Evolutionary conservation across 2,329 filamentous ascomycete species (phyloP), one percentile per base, ranked within the genome.

Genomic region (Stachybotrys chartarum): DNA sequence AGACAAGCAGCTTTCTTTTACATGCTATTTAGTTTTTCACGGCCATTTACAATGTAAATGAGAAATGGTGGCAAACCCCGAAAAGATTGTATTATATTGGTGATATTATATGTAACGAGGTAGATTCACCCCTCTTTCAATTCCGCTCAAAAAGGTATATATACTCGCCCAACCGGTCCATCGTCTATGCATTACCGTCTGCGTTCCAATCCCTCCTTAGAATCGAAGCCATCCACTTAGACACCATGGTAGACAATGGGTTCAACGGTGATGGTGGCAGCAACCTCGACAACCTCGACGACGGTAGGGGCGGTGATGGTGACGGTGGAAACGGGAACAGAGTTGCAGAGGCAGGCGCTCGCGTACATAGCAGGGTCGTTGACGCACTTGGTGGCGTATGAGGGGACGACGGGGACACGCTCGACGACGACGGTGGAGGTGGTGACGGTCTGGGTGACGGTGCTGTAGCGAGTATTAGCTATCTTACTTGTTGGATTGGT

Each of bases 311-410:
- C 8, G 11, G 50, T 18, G 24, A 32, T 31, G 44, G 50, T 52
- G 50, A 52, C 50, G 50, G 50, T 52, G 32, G 11, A 6, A 5
- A 44, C n/a, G 35, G 35, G 5, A 44, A 44, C 50, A 2, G 50
- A 44, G 50, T 52, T 52, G 50, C 50, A 52, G 11, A 52, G 50
- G 32, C 50, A 52, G 50, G 50, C 50, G 50, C 50, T 52, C n/a
- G 10, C 44, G 50, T 52, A 52, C 31, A 52, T 8, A 17, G 4
- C 32, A 14, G 50, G 31, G 50, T 52, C 50, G 35, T 14, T 12
- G 32, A 18, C n/a, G 50, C 50, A 52, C 50, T 52, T 45, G 50
- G 50, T 42, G 50, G 50, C 50, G 35, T 52, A 52, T 4, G 14
- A 10, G 50, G 50, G 50, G 24, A 44, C 50, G 17, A 52, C 35